Evolutionary conservation across 352 stramenopile genomes (phyloP).

Genomic region (Globisporangium lucens): DNA sequence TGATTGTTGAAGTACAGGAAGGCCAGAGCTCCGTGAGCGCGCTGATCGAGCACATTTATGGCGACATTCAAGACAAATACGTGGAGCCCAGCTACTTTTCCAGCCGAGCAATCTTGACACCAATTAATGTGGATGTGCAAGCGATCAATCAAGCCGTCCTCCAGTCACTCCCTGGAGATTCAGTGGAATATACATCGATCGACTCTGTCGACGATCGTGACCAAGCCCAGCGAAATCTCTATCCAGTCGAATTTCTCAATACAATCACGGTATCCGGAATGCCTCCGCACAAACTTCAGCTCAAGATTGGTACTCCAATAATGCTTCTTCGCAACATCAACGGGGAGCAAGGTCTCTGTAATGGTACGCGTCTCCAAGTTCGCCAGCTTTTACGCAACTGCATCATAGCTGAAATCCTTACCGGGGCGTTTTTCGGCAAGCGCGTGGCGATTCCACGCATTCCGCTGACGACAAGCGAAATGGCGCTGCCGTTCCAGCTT

Average conservation of each 20-base stretch:
- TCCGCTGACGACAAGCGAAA: slow-evolving; percentile 17
- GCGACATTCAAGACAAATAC: background rate
- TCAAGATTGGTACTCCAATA: slow-evolving; percentile 23
- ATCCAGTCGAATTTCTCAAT: slow-evolving; percentile 12
- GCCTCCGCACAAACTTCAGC: slow-evolving; percentile 22
- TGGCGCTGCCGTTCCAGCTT: slow-evolving; percentile 24
- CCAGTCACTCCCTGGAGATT: background rate
- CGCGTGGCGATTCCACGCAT: slow-evolving; percentile 24
- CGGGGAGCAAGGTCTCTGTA: slow-evolving; percentile 18
- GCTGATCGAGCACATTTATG: background rate
- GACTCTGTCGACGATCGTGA: background rate
- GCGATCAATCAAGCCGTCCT: background rate
- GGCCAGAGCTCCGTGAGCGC: background rate
- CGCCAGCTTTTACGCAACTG: slow-evolving; percentile 20
- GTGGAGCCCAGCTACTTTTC: slow-evolving; percentile 2
- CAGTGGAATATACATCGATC: background rate
- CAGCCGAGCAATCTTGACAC: background rate
- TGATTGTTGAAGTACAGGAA: no score
- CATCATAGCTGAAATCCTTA: slow-evolving; percentile 31
- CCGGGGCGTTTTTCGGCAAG: slow-evolving; percentile 14
- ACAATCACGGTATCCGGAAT: slow-evolving; percentile 26
- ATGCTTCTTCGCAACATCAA: slow-evolving; percentile 34
- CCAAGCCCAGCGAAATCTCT: background rate
- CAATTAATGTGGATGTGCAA: slow-evolving; percentile 1
- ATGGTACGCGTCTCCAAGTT: slow-evolving; percentile 27